Conservation (phyloP, 2,329 filamentous ascomycete genomes). For the Epichloe sp. region DNA sequence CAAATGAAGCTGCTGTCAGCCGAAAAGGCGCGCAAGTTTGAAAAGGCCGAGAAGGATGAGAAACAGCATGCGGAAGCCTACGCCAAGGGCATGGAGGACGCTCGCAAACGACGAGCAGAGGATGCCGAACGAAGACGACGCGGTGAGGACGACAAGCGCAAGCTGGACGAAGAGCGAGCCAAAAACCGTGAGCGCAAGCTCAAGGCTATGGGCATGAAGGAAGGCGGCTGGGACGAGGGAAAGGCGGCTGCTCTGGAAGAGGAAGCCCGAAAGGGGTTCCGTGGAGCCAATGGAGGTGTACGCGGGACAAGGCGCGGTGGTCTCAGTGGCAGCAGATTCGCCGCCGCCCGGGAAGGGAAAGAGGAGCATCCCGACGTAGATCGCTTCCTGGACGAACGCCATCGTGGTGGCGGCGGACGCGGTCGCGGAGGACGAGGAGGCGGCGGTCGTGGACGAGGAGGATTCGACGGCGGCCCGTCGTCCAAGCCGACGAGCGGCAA, state of each 20-base stretch:
- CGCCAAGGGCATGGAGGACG: conserved; percentile 43
- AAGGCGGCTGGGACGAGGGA: conserved; percentile 46
- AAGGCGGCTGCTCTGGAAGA: conserved; percentile 33
- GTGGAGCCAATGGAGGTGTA: conserved; percentile 28
- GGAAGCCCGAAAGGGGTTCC: conserved; percentile 26
- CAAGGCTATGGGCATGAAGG: conserved; percentile 40
- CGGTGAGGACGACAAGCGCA: conserved; percentile 38
- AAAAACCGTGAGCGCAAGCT: conserved; percentile 49
- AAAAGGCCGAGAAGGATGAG: conserved; percentile 44
- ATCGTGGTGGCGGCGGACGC: conserved; percentile 20
- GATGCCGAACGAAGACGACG: conserved; percentile 38
- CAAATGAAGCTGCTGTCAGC: conserved; percentile 45
- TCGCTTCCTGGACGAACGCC: conserved; percentile 23
- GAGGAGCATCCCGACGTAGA: conserved; percentile 22
- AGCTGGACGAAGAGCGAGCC: conserved; percentile 45
- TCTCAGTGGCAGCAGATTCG: conserved; percentile 30
- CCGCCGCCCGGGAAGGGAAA: conserved; percentile 24
- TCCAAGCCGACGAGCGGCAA: conserved; percentile 6
- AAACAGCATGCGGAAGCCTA: conserved; percentile 40
- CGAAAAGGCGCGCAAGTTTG: conserved; percentile 45
- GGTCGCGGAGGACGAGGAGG: conserved; percentile 20
- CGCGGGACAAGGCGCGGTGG: conserved; percentile 24
- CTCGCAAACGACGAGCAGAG: conserved; percentile 34
- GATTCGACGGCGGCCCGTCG: conserved; percentile 7
- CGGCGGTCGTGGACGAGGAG: conserved; percentile 18